Percentiles rank a stretch among this genome's conserved stretches.
These are phyloP conservation scores for Naganishia antarctica DNA, from an alignment of 768 basidiomycete genomes.

Conservation along the genomic window DNA sequence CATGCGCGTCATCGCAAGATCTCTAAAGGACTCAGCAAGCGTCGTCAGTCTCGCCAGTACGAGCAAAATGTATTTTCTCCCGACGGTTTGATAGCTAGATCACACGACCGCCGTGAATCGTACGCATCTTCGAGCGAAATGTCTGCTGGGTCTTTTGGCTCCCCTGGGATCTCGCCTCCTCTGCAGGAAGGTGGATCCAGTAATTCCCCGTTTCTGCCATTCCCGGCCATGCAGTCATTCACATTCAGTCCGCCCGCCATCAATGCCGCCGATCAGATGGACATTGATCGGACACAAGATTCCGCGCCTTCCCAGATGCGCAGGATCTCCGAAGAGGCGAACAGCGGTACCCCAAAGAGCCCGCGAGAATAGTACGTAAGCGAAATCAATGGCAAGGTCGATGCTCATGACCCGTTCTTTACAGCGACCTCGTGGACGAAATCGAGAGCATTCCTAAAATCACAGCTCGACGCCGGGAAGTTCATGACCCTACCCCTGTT, in stretches of 20 bases:
- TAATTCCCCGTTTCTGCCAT: neutral
- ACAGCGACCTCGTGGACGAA: slow-evolving; percentile 16
- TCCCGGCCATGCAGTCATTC: slow-evolving; percentile 15
- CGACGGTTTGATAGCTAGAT: neutral
- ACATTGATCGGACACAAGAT: neutral
- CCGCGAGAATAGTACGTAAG: neutral
- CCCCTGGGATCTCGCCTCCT: slow-evolving; percentile 4
- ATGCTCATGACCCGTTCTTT: neutral
- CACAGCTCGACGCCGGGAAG: slow-evolving; percentile 46
- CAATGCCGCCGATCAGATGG: slow-evolving; percentile 1
- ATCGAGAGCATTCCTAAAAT: slow-evolving; percentile 34
- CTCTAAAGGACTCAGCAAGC: neutral
- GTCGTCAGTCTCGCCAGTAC: slow-evolving; percentile 5
- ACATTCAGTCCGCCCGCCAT: slow-evolving; percentile 15
- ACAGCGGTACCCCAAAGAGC: neutral
- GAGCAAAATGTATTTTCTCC: neutral
- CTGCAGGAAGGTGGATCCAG: neutral
- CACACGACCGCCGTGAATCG: neutral
- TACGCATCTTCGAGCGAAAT: neutral
- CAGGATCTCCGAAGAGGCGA: slow-evolving; percentile 6
- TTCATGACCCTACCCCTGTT: slow-evolving; percentile 54
- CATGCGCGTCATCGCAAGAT: slow-evolving; percentile 25
- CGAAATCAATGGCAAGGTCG: neutral
- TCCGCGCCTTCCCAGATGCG: neutral
- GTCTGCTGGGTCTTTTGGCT: neutral